phyloP scores from a whole-genome alignment of 1,139 yeast genomes.

The Pichia sp. region DNA sequence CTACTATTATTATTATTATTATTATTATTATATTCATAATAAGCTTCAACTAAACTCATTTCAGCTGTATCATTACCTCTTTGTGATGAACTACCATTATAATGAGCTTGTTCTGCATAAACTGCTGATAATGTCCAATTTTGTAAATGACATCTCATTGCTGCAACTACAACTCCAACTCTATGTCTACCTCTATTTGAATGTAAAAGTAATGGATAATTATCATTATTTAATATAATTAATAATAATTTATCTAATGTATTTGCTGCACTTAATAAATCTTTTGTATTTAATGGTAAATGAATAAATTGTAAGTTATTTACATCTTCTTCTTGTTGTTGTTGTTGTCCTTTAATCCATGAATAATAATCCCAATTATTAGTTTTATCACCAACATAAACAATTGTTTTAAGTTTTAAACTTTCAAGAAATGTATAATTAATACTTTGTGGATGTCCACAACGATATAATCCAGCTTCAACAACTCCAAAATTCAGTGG shows the following conservation, averaged over 20 bases:
- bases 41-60: too few relatives aligned
- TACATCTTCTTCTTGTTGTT: constrained; percentile 4
- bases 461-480: constrained; percentile 78
- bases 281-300: constrained; percentile 4
- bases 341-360: constrained; percentile 40
- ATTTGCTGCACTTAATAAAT: too few relatives aligned
- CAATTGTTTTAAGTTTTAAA: constrained; percentile 66
- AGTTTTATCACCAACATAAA: constrained; percentile 74
- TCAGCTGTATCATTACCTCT: too few relatives aligned
- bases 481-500: constrained; percentile 88
- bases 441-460: constrained; percentile 88
- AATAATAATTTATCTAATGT: too few relatives aligned
- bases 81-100: constrained; percentile 24
- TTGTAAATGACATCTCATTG: constrained; percentile 75
- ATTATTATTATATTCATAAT: too few relatives aligned
- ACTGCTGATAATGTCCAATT: constrained; percentile 93
- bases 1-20: too few relatives aligned
- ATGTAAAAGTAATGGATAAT: constrained; percentile 82
- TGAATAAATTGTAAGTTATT: constrained; percentile 39
- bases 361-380: constrained; percentile 55
- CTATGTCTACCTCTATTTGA: constrained; percentile 95
- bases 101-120: constrained; percentile 88
- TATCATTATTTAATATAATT: constrained; percentile 42
- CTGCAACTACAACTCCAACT: constrained; percentile 85
- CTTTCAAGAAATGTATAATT: constrained; percentile 74